Base-by-base conservation (phyloP, 2,329 filamentous ascomycete genomes). In the Dactylellina drechsleri region DNA sequence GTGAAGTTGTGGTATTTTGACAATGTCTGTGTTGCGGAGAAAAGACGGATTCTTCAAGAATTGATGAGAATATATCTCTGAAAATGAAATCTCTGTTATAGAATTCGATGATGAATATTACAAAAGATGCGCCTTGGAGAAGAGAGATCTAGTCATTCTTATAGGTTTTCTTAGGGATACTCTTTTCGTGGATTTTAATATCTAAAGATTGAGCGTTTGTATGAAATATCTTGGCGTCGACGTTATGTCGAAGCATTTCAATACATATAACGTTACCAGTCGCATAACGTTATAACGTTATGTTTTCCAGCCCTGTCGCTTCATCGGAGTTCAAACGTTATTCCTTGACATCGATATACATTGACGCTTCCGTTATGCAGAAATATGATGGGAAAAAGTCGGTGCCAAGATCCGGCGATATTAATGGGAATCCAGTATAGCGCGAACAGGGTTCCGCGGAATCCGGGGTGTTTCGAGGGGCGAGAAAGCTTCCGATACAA, bases 271-370 rank as follows among this genome's bases (percentile, higher is more conserved):
- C 53, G 54, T 68, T 60, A 60, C 65, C 56, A 54, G 20, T 4
- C 53, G 49, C 56, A 61, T 60, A 68, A 68, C 56, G 65, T 67
- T 68, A 68, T 68, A 68, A 68, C 65, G 65, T 68, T 68, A 68
- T 68, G 56, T 26, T 60, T 36, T 20, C 45, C 28, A 36, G 26
- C 61, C 23, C 18, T 67, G 64, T 36, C 64, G 45, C 59, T 67
- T 59, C 28, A 12, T 45, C 54, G n/a, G 54, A 4, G 52, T 15
- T 59, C 28, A 31, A 2, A 28, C 13, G 50, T 31, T 47, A 23
- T 23, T 23, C 23, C 23, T 23, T 4, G 23, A 4, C 23, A 23
- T 23, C 43, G 13, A 47, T 47, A n/a, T 7, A 18, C 13, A 15
- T n/a, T 5, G 16, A 47, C 8, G 15, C 15, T 47, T 15, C 10